Evolutionary conservation across 305 asterid species (phyloP).

Genomic region (Fraxinus platypoda): DNA sequence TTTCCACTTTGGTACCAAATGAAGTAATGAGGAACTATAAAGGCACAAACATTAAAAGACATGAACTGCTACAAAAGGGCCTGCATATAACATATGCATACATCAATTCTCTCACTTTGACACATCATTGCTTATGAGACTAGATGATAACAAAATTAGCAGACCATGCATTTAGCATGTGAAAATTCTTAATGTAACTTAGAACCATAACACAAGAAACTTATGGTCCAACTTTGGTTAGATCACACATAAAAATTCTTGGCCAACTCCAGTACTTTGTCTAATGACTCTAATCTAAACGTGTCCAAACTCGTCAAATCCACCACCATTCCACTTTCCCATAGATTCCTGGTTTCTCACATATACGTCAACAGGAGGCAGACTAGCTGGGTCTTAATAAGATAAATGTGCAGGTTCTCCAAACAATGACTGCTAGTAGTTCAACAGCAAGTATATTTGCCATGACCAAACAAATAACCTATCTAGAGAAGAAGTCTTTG

Average conservation of each 20-base stretch:
- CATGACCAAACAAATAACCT: not conserved
- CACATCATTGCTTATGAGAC: not conserved
- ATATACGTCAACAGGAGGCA: not conserved
- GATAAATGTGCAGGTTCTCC: not conserved
- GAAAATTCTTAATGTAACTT: constrained; percentile 3
- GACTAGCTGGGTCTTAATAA: not conserved
- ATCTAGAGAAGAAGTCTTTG: not conserved
- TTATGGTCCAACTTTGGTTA: not conserved
- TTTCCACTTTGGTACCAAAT: not conserved
- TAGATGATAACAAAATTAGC: not conserved
- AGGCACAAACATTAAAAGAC: not conserved
- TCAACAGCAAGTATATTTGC: not conserved
- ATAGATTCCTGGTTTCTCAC: not conserved
- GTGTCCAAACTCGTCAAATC: constrained; percentile 8
- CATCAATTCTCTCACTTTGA: not conserved
- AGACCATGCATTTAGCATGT: not conserved
- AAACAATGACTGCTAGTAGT: not conserved
- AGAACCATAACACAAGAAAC: not conserved
- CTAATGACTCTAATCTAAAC: not conserved
- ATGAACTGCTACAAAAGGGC: not conserved
- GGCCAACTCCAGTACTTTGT: not conserved
- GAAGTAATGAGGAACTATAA: not conserved
- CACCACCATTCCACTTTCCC: not conserved
- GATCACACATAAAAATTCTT: not conserved
- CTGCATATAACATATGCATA: not conserved